Percentiles rank a stretch among this genome's conserved stretches.
These are phyloP conservation scores for Aquilaria malaccensis DNA, from an alignment of 345 rosid genomes.

Conservation along the genomic window DNA sequence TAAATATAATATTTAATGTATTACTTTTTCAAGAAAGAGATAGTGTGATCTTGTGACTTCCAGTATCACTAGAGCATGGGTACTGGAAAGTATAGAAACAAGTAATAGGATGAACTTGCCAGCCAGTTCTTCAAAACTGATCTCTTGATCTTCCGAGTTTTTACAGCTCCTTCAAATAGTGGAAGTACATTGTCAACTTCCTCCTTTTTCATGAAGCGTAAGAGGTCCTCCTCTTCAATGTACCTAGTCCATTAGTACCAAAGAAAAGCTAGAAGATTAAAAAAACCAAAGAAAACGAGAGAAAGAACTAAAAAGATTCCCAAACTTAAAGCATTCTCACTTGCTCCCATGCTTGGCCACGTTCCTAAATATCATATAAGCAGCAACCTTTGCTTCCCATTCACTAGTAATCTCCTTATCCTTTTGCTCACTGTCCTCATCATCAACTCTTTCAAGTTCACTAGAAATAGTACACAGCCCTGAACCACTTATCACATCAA, in stretches of 20 bases:
- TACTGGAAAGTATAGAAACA: not conserved
- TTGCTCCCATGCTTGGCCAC: constrained; percentile 44
- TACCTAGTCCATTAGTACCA: constrained; percentile 20
- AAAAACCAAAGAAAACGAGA: not conserved
- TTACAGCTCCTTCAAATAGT: constrained; percentile 40
- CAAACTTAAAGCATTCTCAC: constrained; percentile 24
- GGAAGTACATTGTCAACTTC: constrained; percentile 41
- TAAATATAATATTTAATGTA: not conserved
- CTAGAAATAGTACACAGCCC: constrained; percentile 25
- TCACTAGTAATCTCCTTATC: constrained; percentile 47
- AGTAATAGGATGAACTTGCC: constrained; percentile 23
- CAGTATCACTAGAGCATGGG: not conserved
- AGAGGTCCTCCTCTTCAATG: constrained; percentile 52
- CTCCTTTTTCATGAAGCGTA: constrained; percentile 45
- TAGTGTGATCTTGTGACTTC: no score
- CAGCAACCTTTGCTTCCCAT: constrained; percentile 58
- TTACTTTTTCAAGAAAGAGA: not conserved
- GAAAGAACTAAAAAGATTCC: constrained; percentile 2
- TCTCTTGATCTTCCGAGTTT: constrained; percentile 44
- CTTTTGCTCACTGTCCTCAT: constrained; percentile 34
- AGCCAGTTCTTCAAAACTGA: constrained; percentile 48
- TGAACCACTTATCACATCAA: constrained; percentile 33
- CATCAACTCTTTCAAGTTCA: constrained; percentile 27
- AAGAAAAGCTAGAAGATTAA: not conserved
- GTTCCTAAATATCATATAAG: constrained; percentile 42